Evolutionary conservation across 83 land plant genomes (phyloP), one percentile per base, ranked within the genome.

Genomic region (Diphasiastrum complanatum): DNA sequence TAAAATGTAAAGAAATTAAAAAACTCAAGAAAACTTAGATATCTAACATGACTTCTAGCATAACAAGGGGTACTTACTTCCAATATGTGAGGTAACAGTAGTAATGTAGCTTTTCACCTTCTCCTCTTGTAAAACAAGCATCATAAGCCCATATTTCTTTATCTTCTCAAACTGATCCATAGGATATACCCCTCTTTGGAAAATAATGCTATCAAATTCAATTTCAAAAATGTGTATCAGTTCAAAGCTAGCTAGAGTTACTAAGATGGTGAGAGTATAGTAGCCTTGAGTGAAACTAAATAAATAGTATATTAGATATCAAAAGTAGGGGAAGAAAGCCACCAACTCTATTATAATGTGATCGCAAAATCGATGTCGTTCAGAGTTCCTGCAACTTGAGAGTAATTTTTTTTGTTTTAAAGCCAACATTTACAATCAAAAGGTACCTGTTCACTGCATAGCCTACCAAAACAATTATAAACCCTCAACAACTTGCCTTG

Each of bases 81-180:
- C 76, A 16, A 91, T 70, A 61, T 91, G 97, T 22, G 85, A 52
- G 24, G 85, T 91, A 14, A 88, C 68, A 52, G 75, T 72, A 26
- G 83, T 45, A 41, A 92, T 67, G 64, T 80, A 92, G 69, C 85
- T 68, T 62, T 88, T 88, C 24, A 92, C 86, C 3, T 69, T 82
- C 49, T 88, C 91, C 45, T 92, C 91, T 45, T 88, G 84, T 16
- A 83, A 84, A 6, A 88, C 69, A 22, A 88, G 71, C 87, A 92
- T 69, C 12, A 91, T 76, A 20, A 92, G 79, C 8, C 96, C 98
- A 72, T 92, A 92, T 54, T 92, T 92, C 84, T 82, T 85, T 55
- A 92, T 96, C 66, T 74, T 85, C 2, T 61, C 73, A 47, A 92
- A 92, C 47, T 83, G 81, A 16, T 88, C 96, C 40, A 81, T 77